These are phyloP conservation scores for Cladosporium sphaerospermum DNA, from an alignment of 2,329 filamentous ascomycete genomes.

Conservation along the genomic window DNA sequence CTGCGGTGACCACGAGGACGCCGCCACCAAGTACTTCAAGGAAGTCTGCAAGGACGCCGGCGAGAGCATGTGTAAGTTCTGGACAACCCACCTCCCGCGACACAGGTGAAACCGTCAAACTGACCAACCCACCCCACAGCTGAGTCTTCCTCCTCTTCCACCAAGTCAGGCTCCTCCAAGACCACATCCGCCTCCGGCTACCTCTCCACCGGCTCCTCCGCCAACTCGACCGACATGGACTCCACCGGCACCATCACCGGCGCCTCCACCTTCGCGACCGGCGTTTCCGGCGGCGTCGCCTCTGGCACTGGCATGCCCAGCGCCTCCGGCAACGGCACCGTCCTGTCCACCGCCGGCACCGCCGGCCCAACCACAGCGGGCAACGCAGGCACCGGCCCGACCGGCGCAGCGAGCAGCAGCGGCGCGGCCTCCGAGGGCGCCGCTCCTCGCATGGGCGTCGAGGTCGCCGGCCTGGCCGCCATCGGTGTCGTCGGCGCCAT, in stretches of 20 bases:
- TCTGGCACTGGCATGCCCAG: not conserved
- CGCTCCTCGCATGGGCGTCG: constrained; percentile 22
- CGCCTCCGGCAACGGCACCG: constrained; percentile 6
- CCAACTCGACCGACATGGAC: constrained; percentile 3
- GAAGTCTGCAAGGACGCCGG: constrained; percentile 28
- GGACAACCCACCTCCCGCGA: not conserved
- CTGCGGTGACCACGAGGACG: constrained; percentile 25
- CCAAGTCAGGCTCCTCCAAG: constrained; percentile 12
- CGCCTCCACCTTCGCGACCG: constrained; percentile 7
- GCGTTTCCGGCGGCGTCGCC: constrained; percentile 5
- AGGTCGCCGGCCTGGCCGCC: constrained; percentile 20
- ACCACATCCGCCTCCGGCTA: constrained; percentile 13
- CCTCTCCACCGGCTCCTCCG: not conserved
- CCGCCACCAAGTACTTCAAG: constrained; percentile 27
- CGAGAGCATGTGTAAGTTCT: constrained; percentile 24
- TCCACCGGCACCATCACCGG: not conserved
- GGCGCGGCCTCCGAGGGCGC: constrained; percentile 4
- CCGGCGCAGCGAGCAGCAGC: constrained; percentile 2
- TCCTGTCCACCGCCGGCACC: constrained; percentile 6
- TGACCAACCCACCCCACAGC: constrained; percentile 4
- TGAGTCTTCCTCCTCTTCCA: constrained; percentile 13
- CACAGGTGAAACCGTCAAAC: not conserved
- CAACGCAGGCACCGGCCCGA: constrained; percentile 5
- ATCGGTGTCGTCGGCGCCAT: constrained; percentile 23
- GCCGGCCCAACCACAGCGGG: constrained; percentile 4